These are phyloP conservation scores for Plasmodium yoelii DNA, from an alignment of 169 alveolate genomes.

Conservation along the genomic window DNA sequence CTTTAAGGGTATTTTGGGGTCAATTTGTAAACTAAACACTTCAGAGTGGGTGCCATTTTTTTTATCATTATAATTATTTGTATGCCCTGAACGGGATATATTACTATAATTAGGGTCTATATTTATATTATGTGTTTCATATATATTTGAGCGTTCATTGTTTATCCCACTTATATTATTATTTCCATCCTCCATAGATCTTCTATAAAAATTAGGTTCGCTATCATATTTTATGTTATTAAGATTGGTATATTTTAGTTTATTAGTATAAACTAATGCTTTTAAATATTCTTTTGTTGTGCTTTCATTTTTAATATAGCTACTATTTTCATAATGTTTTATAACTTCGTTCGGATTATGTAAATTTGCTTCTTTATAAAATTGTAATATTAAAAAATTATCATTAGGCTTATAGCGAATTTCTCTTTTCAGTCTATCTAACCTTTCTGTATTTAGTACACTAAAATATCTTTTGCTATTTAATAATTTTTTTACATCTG, in stretches of 20 bases:
- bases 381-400: conserved; percentile 68
- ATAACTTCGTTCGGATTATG: conserved; percentile 76
- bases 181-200: conserved; percentile 27
- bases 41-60: conserved; percentile 15
- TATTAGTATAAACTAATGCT: conserved; percentile 85
- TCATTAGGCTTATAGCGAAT: conserved; percentile 68
- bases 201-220: conserved; percentile 21
- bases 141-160: conserved; percentile 22
- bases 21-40: conserved; percentile 47
- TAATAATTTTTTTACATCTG: conserved; percentile 11
- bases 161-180: background rate
- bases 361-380: conserved; percentile 74
- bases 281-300: conserved; percentile 81
- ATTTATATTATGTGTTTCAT: conserved; percentile 41
- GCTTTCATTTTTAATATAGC: conserved; percentile 79
- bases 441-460: conserved; percentile 40
- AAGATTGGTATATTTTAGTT: conserved; percentile 78
- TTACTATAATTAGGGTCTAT: conserved; percentile 16
- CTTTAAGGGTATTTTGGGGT: conserved; percentile 70
- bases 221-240: conserved; percentile 72
- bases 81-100: conserved; percentile 23
- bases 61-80: conserved; percentile 54
- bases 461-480: conserved; percentile 30
- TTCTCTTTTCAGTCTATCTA: conserved; percentile 75
- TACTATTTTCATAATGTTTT: conserved; percentile 63